These are phyloP conservation scores for Colletotrichum higginsianum DNA, from an alignment of 2,329 filamentous ascomycete species.

Conservation along the genomic window DNA sequence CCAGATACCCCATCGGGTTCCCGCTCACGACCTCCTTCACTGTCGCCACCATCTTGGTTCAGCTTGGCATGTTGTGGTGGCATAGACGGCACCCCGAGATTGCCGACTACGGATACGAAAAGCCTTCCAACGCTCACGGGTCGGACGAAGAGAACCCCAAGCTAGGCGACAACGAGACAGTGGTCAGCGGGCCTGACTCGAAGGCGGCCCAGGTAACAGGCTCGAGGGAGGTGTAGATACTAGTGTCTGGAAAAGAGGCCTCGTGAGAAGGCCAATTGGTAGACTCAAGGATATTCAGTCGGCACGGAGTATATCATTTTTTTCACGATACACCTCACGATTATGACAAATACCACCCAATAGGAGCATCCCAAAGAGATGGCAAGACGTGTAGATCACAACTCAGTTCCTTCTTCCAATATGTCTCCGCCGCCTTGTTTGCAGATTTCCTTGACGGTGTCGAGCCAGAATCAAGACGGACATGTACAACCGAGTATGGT, in stretches of 20 bases:
- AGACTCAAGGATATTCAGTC: background rate
- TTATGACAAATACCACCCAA: too few species aligned
- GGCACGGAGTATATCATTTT: background rate
- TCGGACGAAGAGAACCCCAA: conserved; percentile 34
- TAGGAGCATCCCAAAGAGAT: too few species aligned
- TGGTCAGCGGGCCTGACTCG: background rate
- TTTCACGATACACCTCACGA: too few species aligned
- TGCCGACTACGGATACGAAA: conserved; percentile 41
- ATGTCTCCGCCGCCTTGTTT: too few species aligned
- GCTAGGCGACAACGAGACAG: conserved; percentile 3
- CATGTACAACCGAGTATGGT: too few species aligned
- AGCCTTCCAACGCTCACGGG: background rate
- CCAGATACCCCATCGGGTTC: conserved; percentile 55
- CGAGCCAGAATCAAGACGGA: too few species aligned
- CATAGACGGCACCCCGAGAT: conserved; percentile 45
- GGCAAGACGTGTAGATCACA: too few species aligned
- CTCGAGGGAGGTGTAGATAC: conserved; percentile 4
- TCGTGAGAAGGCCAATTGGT: too few species aligned
- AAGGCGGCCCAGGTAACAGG: background rate
- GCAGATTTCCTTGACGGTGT: too few species aligned
- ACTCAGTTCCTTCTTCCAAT: too few species aligned
- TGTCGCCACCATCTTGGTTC: conserved; percentile 50
- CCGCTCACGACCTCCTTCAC: conserved; percentile 53
- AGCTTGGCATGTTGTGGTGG: conserved; percentile 53
- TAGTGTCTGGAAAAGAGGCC: too few species aligned